Base-by-base conservation (phyloP, 257 asterid genomes). In the Solanum sitiens region DNA sequence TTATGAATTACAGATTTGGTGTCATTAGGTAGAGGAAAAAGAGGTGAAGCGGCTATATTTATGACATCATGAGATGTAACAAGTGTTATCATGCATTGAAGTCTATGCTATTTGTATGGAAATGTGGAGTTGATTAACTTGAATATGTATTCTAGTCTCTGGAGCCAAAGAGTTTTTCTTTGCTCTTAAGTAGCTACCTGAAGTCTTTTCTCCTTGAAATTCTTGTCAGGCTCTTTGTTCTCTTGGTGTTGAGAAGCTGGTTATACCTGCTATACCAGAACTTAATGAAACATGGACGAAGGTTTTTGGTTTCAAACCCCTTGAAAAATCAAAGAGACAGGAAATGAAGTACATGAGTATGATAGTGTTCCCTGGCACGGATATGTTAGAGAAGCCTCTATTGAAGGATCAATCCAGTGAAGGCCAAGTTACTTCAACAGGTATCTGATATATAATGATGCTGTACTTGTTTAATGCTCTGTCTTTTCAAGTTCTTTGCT, bases 261-360 rank as follows among this genome's bases (percentile, higher is more conserved):
- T 97, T 39, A 95, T 97, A 88, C 99, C 99, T 25, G 99, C 99
- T 71, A 92, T 97, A 87, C 87, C 97, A 45, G 97, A 94, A 86
- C 95, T 96, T 9, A 89, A 82, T 23, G 94, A 95, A 84, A 97
- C 98, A 30, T 97, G 99, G 99, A 97, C 98, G 25, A 91, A 93
- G 33, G 92, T 92, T 67, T 97, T 97, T 82, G 98, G 96, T 83
- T 97, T 97, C 88, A 32, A 23, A 8, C 94, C 96, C 74, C 92
- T 97, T 47, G 95, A 95, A 88, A 98, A 95, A 80, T 93, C 95
- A 16, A 84, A 86, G 88, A 91, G 96, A 92, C 95, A 87, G 70
- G 94, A 90, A 89, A 92, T 94, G 98, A 95, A 85, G 93, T 86
- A 83, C 90, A 95, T 94, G 99, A 95, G 94, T 90, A 21, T 96